Percentiles rank a stretch among this genome's conserved stretches.
Conservation (phyloP, 2,329 filamentous ascomycete genomes). For the Pseudogymnoascus sp. region DNA sequence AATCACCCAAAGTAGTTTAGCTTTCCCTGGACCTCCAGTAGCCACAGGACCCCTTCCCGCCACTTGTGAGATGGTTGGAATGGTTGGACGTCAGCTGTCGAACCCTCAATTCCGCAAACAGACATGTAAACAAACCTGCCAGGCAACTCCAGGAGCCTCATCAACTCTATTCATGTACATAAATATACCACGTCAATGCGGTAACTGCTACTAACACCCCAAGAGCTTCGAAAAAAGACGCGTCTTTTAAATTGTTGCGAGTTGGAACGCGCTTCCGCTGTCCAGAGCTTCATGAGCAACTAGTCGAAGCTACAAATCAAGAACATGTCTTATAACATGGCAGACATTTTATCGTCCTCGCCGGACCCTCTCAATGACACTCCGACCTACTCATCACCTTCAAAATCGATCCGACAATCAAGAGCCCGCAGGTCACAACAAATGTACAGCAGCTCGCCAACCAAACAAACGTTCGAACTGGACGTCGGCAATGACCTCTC, state of each 20-base stretch:
- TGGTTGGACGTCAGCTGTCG: background rate
- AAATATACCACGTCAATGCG: background rate
- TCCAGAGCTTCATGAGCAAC: background rate
- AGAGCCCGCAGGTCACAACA: slow-evolving; percentile 19
- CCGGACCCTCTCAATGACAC: slow-evolving; percentile 29
- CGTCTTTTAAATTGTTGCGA: background rate
- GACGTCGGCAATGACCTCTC: slow-evolving; percentile 28
- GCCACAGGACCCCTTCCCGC: background rate
- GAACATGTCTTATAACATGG: slow-evolving; percentile 16
- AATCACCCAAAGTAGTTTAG: background rate
- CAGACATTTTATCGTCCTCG: slow-evolving; percentile 23
- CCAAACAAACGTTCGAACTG: slow-evolving; percentile 28
- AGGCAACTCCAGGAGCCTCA: slow-evolving; percentile 3
- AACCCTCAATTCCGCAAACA: background rate
- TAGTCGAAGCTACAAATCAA: background rate
- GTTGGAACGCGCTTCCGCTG: background rate
- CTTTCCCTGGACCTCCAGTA: background rate
- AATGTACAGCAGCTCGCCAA: slow-evolving; percentile 24
- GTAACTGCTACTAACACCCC: background rate
- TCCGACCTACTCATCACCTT: slow-evolving; percentile 20
- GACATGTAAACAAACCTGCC: background rate
- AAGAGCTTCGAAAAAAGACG: background rate
- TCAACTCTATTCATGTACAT: background rate
- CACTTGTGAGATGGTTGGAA: background rate
- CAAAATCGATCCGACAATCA: slow-evolving; percentile 21